phyloP scores from a whole-genome alignment of 139 green algal genomes.

The Yamagishiella unicocca region DNA sequence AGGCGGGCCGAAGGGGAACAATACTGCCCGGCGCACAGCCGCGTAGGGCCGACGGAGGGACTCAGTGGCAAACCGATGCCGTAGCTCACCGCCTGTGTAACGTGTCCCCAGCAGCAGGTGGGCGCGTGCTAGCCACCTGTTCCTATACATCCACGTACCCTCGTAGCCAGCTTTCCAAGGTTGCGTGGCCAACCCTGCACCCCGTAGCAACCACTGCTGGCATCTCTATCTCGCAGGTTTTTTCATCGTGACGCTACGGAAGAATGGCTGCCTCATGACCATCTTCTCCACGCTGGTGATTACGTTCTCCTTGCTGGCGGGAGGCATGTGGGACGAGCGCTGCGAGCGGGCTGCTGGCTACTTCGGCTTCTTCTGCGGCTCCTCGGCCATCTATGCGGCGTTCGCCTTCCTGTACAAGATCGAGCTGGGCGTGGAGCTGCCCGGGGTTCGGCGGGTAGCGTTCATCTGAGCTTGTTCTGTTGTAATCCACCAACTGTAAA shows the following conservation, averaged over 20 bases:
- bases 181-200: too few species aligned
- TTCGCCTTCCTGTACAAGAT: constrained; percentile 70
- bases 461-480: not conserved
- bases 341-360: constrained; percentile 68
- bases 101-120: not conserved
- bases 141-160: not conserved
- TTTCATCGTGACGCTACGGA: constrained; percentile 67
- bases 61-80: too few species aligned
- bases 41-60: too few species aligned
- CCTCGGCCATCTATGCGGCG: constrained; percentile 72
- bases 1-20: too few species aligned
- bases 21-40: too few species aligned
- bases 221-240: constrained; percentile 47
- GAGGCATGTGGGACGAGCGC: constrained; percentile 41
- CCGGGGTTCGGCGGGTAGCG: constrained; percentile 7
- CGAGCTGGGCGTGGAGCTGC: constrained; percentile 42
- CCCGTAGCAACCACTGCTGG: too few species aligned
- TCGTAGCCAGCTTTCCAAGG: too few species aligned
- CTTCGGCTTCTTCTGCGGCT: constrained; percentile 71
- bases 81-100: not conserved
- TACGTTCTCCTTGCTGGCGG: constrained; percentile 77
- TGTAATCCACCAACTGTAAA: too few species aligned
- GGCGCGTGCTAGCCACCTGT: not conserved
- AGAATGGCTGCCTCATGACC: constrained; percentile 62
- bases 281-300: constrained; percentile 67